Evolutionary conservation across 1,284 basidiomycete genomes (phyloP), one percentile per base, ranked within the genome.

Genomic region (Puccinia hordei): DNA sequence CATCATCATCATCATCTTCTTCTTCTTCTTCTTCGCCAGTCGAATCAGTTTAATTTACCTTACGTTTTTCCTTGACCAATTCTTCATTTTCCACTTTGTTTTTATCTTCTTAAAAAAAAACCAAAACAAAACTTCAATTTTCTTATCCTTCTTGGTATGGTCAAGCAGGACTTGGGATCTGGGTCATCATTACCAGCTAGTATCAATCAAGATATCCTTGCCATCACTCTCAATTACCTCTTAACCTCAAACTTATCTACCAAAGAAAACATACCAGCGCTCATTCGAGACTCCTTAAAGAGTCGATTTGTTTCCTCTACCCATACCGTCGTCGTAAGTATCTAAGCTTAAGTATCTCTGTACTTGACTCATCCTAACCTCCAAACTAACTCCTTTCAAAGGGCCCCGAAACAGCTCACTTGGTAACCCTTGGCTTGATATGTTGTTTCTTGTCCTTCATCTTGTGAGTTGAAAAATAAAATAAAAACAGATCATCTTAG

Each of bases 301-400:
- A 63, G 35, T 63, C 61, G 61, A 10, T 63, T 63, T 38, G 61
- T n/a, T 0, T 63, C 61, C 33, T 63, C 61, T 30, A 63, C 35
- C 61, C 61, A 63, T 63, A 33, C 61, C n/a, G 61, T 30, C 38
- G 61, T 10, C 1, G 61, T 63, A 33, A 63, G 61, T 63, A 38
- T 35, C 35, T 38, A n/a, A n/a, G n/a, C n/a, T n/a, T n/a, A n/a
- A n/a, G 17, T 38, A 19, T 3, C 1, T 63, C 6, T 38, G 33
- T 27, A 59, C 13, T 12, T 59, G 8, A 27, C 24, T 38, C 6
- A 63, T 63, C 17, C 33, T 63, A 27, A 30, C 24, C 10, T 10
- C n/a, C 9, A 17, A 38, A 63, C 33, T 59, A 33, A 10, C 27
- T 13, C 24, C 17, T 27, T 61, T 61, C 10, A 38, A 13, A 63